Evolutionary conservation across 108 stramenopile species (phyloP).

Genomic region (Chaetoceros tenuissimus): DNA sequence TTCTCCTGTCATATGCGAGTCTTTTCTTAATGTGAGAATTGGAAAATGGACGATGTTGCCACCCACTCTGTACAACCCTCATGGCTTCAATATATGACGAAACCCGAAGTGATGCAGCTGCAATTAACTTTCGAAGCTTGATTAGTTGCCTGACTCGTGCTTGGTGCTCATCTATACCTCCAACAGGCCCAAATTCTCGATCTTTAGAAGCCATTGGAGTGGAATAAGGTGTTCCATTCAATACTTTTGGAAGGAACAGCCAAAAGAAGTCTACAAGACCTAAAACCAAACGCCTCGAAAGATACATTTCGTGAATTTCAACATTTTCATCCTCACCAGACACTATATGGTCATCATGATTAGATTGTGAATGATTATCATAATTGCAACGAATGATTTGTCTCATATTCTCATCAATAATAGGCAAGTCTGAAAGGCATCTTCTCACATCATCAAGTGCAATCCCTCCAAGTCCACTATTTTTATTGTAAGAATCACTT

Average conservation of each 20-base stretch:
- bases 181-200: conserved; percentile 13
- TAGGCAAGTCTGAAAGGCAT: conserved; percentile 31
- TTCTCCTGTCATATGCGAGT: no score
- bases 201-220: conserved; percentile 9
- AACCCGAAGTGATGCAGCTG: conserved; percentile 47
- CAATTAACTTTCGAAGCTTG: conserved; percentile 43
- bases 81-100: conserved; percentile 38
- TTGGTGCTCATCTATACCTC: conserved; percentile 24
- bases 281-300: conserved; percentile 28
- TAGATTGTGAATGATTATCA: no score
- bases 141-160: conserved; percentile 41
- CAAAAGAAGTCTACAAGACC: conserved; percentile 62
- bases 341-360: background rate
- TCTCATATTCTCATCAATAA: conserved; percentile 2
- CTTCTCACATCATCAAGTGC: conserved; percentile 72
- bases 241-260: conserved; percentile 43
- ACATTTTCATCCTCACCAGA: conserved; percentile 1
- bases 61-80: conserved; percentile 45
- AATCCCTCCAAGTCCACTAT: conserved; percentile 13
- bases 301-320: conserved; percentile 20
- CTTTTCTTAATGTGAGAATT: no score
- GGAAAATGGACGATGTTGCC: no score
- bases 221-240: conserved; percentile 3
- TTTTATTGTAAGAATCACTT: conserved; percentile 22
- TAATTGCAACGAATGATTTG: conserved; percentile 2